These are phyloP conservation scores for Colletotrichum sojae DNA, from an alignment of 2,329 filamentous ascomycete species.

Conservation along the genomic window DNA sequence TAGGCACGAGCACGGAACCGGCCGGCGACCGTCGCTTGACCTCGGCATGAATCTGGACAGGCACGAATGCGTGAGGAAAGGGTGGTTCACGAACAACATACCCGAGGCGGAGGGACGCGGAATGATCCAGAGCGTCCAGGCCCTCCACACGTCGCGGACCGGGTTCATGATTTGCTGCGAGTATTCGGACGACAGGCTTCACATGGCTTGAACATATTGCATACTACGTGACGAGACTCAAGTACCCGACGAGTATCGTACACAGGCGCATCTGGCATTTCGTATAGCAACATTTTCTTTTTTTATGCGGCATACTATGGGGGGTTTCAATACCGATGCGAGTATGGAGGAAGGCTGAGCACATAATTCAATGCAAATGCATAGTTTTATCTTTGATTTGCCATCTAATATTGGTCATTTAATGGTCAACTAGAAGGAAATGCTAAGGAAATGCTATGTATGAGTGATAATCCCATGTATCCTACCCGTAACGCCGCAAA, in stretches of 20 bases:
- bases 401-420: neutral
- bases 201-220: neutral
- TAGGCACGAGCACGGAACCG: too few species aligned
- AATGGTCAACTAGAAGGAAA: neutral
- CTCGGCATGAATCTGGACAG: neutral
- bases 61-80: conserved; percentile 1
- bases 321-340: too few species aligned
- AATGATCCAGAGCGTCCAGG: neutral
- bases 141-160: conserved; percentile 9
- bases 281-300: too few species aligned
- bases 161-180: conserved; percentile 12
- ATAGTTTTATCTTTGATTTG: neutral
- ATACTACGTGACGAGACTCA: too few species aligned
- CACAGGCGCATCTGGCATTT: too few species aligned
- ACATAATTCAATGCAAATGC: too few species aligned
- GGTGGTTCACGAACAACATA: conserved; percentile 3
- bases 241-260: neutral
- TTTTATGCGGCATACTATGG: too few species aligned
- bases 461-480: neutral
- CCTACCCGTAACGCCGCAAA: conserved; percentile 11
- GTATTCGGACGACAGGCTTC: neutral
- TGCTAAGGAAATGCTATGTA: neutral
- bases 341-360: too few species aligned
- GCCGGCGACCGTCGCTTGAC: neutral
- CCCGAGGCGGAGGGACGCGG: conserved; percentile 2